Evolutionary conservation across 2,329 filamentous ascomycete species (phyloP), one percentile per base, ranked within the genome.

Genomic region (Penicillium sumatraense): DNA sequence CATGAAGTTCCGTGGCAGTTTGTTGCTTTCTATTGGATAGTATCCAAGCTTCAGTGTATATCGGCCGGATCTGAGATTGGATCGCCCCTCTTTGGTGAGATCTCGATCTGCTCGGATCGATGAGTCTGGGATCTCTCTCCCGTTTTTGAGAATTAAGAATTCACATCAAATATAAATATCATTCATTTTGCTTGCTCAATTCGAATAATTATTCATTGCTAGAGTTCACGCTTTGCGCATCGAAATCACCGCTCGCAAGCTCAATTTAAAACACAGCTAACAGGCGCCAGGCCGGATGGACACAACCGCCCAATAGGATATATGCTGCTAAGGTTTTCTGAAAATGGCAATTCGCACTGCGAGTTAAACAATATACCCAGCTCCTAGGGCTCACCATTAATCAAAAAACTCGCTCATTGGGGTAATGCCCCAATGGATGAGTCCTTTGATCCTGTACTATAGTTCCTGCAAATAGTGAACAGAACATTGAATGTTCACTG

Each of bases 81-180:
- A 46, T 46, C 42, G 42, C 42, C 42, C 42, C 42, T 44, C 41
- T 44, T 16, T 23, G 27, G 11, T 24, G 5, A 31, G 42, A 46
- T 46, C 42, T 27, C 3, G 42, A 46, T 46, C 42, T 46, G 11
- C 14, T 24, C 6, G 16, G 13, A 14, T 26, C 40, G 23, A 26
- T 26, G 14, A n/a, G 26, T 11, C 36, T 13, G 13, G 6, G 36
- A 40, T 36, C 33, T 18, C 33, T 36, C 18, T 36, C 33, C 16
- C 33, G 16, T 18, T 18, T n/a, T n/a, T 36, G n/a, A 36, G 16
- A 18, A 16, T 14, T 14, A 16, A 14, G n/a, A n/a, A n/a, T n/a
- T n/a, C n/a, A n/a, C n/a, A n/a, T n/a, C n/a, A n/a, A n/a, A n/a
- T n/a, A n/a, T n/a, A n/a, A n/a, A n/a, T n/a, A n/a, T n/a, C n/a